Evolutionary conservation across 2,329 filamentous ascomycete genomes (phyloP).

Genomic region (Fusarium subtropicale): DNA sequence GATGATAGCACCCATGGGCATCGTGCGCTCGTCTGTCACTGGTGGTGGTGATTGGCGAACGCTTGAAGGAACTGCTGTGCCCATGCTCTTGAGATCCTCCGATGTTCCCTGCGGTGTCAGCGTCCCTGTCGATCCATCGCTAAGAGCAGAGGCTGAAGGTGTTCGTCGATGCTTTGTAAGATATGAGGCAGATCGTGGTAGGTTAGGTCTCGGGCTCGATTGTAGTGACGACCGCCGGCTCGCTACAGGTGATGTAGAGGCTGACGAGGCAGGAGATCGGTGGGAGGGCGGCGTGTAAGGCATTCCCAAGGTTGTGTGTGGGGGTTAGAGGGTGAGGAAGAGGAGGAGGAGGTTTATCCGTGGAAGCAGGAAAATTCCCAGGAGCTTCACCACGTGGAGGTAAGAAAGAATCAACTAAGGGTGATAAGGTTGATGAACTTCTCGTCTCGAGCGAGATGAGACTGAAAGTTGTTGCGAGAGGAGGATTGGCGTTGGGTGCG

Average conservation of each 20-base stretch:
- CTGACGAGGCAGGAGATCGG: conserved; percentile 70
- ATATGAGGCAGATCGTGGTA: conserved; percentile 75
- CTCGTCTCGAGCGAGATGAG: conserved; percentile 23
- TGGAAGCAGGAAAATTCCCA: conserved; percentile 37
- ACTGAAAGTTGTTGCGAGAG: conserved; percentile 11
- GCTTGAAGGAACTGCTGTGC: conserved; percentile 55
- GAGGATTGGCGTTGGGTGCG: neutral
- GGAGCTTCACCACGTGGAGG: conserved; percentile 39
- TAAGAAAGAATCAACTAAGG: conserved; percentile 17
- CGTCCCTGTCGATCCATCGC: conserved; percentile 50
- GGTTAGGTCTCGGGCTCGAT: conserved; percentile 60
- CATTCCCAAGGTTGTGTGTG: conserved; percentile 66
- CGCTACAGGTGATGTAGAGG: conserved; percentile 65
- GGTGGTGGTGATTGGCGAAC: conserved; percentile 88
- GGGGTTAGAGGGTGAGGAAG: conserved; percentile 22
- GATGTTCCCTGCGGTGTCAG: conserved; percentile 63
- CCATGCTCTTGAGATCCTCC: conserved; percentile 61
- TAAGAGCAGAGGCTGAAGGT: conserved; percentile 56
- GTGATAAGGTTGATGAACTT: conserved; percentile 21
- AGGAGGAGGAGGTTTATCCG: conserved; percentile 34
- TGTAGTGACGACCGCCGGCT: conserved; percentile 71
- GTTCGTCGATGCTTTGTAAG: conserved; percentile 72
- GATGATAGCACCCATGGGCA: conserved; percentile 86
- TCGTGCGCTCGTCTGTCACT: conserved; percentile 74
- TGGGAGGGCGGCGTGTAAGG: conserved; percentile 87